A percentile compares a stretch with the other conserved stretches of the same genome.
Evolutionary conservation across 1,139 yeast genomes (phyloP).

Genomic region (Saccharomyces hybrid): DNA sequence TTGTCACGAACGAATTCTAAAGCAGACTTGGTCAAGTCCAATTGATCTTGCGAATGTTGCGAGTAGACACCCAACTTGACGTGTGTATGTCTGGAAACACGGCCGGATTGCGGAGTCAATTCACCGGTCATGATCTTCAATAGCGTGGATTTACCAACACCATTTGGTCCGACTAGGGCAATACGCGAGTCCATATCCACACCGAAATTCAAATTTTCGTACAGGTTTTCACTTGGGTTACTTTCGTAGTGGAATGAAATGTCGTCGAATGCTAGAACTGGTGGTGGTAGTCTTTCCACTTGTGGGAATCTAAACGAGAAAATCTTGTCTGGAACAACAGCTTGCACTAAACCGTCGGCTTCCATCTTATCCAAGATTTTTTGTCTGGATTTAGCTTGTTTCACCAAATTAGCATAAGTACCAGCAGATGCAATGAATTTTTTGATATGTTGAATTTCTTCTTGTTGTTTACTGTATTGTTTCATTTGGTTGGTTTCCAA

Average conservation of each 20-base stretch:
- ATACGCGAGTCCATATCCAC: conserved; percentile 99
- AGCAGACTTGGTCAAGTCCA: conserved; percentile 90
- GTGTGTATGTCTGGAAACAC: conserved; percentile 96
- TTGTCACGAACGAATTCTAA: conserved; percentile 94
- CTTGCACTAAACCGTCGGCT: conserved; percentile 94
- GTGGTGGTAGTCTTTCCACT: conserved; percentile 97
- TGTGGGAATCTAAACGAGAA: conserved; percentile 91
- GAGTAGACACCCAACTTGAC: conserved; percentile 97
- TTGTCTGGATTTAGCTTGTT: conserved; percentile 98
- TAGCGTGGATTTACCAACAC: conserved; percentile 97
- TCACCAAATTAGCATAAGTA: conserved; percentile 97
- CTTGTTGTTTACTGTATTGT: conserved; percentile 94
- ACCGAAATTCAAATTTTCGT: conserved; percentile 90
- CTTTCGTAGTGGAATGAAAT: conserved; percentile 91
- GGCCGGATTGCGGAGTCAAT: conserved; percentile 80
- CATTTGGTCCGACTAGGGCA: conserved; percentile 97
- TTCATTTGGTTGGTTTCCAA: conserved; percentile 97
- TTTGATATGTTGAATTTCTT: conserved; percentile 96
- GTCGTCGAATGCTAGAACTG: conserved; percentile 93
- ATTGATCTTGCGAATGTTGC: conserved; percentile 97
- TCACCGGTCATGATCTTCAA: conserved; percentile 95
- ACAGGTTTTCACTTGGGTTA: conserved; percentile 76
- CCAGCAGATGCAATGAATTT: conserved; percentile 99
- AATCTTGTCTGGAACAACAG: conserved; percentile 87
- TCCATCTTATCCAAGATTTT: conserved; percentile 99